Conservation (phyloP, 345 rosid genomes). For the Linum tenue region DNA sequence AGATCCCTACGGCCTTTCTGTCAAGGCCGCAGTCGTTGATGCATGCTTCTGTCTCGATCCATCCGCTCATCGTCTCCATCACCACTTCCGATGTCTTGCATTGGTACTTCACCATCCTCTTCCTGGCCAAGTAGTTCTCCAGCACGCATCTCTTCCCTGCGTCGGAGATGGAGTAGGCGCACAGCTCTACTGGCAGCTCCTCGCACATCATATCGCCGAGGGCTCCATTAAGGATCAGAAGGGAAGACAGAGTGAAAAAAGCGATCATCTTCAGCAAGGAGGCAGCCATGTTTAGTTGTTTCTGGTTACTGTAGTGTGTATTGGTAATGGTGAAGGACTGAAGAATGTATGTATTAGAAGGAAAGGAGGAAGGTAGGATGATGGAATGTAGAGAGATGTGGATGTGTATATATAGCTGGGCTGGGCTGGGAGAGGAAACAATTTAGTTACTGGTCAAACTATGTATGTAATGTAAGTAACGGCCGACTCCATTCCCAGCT, state of each 20-base stretch:
- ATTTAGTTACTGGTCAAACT: not conserved
- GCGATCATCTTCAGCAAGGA: too few relatives aligned
- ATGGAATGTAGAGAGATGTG: too few relatives aligned
- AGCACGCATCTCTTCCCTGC: slow-evolving; percentile 28
- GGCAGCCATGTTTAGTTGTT: too few relatives aligned
- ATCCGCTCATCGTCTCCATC: slow-evolving; percentile 11
- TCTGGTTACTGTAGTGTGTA: too few relatives aligned
- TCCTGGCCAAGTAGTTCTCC: slow-evolving; percentile 14
- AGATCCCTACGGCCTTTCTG: slow-evolving; percentile 20
- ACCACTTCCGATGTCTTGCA: slow-evolving; percentile 27
- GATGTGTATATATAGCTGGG: too few relatives aligned
- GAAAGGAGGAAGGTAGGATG: too few relatives aligned
- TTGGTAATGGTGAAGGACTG: too few relatives aligned
- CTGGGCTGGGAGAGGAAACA: not conserved
- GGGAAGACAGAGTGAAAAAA: slow-evolving; percentile 18
- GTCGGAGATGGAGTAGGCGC: slow-evolving; percentile 22
- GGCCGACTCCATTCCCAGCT: not conserved
- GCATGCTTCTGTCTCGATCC: slow-evolving; percentile 25
- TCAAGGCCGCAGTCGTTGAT: slow-evolving; percentile 19
- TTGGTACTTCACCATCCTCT: slow-evolving; percentile 13
- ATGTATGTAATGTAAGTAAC: not conserved
- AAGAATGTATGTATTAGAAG: too few relatives aligned
- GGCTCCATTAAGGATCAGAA: slow-evolving; percentile 21
- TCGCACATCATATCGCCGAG: slow-evolving; percentile 30
- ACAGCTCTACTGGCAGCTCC: slow-evolving; percentile 18